A percentile compares a stretch with the other conserved stretches of the same genome.
These are phyloP conservation scores for Dittrichia graveolens DNA, from an alignment of 129 eudicot genomes.

Conservation along the genomic window DNA sequence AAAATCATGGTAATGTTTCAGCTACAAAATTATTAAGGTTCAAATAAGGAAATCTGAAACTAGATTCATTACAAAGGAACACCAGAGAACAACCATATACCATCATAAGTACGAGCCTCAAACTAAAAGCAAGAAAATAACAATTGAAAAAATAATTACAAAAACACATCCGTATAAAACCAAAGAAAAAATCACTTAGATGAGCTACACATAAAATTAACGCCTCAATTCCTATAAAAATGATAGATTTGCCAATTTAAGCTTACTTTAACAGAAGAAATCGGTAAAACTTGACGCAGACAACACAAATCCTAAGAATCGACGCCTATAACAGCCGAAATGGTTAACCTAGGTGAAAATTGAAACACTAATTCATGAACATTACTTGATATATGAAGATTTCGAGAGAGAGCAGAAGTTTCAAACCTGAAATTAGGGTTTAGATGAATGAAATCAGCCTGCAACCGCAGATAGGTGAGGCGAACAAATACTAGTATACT, in stretches of 20 bases:
- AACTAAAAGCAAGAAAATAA: background rate
- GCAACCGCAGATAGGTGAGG: conserved; percentile 11
- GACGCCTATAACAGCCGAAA: background rate
- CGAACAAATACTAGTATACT: background rate
- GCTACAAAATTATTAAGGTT: no score
- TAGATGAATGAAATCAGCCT: conserved; percentile 1
- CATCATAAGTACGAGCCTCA: background rate
- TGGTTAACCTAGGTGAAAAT: background rate
- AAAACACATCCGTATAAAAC: background rate
- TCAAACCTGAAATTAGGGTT: conserved; percentile 7
- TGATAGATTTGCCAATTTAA: background rate
- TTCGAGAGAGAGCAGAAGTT: background rate
- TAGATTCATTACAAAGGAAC: background rate
- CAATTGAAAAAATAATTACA: background rate
- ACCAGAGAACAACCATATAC: background rate
- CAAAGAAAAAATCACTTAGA: background rate
- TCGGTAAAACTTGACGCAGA: background rate
- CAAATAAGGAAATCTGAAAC: no score
- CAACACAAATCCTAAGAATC: background rate
- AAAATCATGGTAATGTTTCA: background rate
- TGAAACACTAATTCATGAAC: background rate
- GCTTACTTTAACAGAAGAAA: background rate
- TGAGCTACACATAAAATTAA: background rate
- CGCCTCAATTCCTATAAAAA: background rate
- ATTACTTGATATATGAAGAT: background rate